Conservation (phyloP, 768 basidiomycete genomes). For the Tulasnella sp. region DNA sequence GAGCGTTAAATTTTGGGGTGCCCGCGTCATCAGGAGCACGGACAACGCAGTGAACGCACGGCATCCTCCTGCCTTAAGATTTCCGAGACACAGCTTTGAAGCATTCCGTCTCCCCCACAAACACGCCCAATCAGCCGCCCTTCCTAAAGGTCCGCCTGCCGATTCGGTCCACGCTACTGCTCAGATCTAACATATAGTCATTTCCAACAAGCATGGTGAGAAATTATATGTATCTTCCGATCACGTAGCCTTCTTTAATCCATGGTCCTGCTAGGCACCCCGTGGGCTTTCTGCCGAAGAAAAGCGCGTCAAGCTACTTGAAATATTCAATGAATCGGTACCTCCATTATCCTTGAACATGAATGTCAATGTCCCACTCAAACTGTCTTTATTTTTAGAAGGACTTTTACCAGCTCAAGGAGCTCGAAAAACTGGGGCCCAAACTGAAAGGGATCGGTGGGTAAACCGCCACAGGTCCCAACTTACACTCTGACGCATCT, state of each 20-base stretch:
- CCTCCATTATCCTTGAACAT: slow-evolving; percentile 2
- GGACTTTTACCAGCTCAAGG: slow-evolving; percentile 88
- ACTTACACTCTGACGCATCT: not conserved
- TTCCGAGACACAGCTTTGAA: not conserved
- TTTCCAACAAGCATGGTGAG: not conserved
- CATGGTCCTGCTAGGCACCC: not conserved
- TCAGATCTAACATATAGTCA: not conserved
- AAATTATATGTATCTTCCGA: not conserved
- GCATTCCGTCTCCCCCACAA: not conserved
- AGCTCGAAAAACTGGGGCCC: slow-evolving; percentile 80
- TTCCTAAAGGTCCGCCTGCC: not conserved
- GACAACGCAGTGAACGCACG: no score
- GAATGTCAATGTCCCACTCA: not conserved
- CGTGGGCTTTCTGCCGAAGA: slow-evolving; percentile 82
- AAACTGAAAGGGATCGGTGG: slow-evolving; percentile 88
- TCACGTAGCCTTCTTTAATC: not conserved
- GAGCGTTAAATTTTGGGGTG: no score
- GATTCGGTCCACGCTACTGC: not conserved
- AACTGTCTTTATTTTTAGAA: slow-evolving; percentile 41
- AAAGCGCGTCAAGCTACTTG: slow-evolving; percentile 78
- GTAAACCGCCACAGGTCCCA: slow-evolving; percentile 4
- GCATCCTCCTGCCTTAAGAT: no score
- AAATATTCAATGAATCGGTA: slow-evolving; percentile 91
- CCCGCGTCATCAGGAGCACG: no score
- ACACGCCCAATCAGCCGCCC: not conserved